phyloP scores from a whole-genome alignment of 139 green algal species.

The Chlorella sp. region DNA sequence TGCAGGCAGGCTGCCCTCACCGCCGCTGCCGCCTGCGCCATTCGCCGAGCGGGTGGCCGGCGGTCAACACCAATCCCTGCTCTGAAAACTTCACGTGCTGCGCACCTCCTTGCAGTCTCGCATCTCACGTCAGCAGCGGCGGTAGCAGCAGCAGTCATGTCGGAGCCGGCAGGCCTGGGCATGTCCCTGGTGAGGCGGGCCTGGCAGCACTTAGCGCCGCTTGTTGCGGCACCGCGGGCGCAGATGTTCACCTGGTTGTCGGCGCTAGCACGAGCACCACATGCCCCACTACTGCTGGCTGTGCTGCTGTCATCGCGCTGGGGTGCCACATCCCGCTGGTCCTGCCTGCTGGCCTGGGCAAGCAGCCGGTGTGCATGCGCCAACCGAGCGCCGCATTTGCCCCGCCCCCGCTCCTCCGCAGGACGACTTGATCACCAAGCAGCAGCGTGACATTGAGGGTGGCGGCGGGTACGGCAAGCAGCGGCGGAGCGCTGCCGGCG shows the following conservation, averaged over 20 bases:
- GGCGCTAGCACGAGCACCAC: no score
- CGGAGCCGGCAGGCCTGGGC: conserved; percentile 18
- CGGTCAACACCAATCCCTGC: no score
- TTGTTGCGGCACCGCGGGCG: no score
- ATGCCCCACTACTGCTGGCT: no score
- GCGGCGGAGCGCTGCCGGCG: neutral
- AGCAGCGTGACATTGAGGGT: neutral
- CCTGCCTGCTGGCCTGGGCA: no score
- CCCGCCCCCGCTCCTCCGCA: no score
- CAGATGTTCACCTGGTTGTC: no score
- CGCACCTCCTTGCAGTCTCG: neutral
- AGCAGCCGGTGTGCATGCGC: no score
- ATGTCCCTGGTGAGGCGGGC: conserved; percentile 2
- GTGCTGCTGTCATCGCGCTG: no score
- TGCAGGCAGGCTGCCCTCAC: neutral
- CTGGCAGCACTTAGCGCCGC: no score
- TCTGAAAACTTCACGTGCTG: neutral
- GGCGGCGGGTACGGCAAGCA: conserved; percentile 28
- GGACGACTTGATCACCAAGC: conserved; percentile 27
- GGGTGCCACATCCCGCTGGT: no score
- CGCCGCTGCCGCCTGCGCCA: neutral
- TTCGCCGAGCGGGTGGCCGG: neutral
- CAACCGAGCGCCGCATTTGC: no score
- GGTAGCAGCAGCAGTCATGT: neutral
- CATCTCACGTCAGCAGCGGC: neutral